phyloP scores from a whole-genome alignment of 2,329 filamentous ascomycete species.

The Colletotrichum cereale region DNA sequence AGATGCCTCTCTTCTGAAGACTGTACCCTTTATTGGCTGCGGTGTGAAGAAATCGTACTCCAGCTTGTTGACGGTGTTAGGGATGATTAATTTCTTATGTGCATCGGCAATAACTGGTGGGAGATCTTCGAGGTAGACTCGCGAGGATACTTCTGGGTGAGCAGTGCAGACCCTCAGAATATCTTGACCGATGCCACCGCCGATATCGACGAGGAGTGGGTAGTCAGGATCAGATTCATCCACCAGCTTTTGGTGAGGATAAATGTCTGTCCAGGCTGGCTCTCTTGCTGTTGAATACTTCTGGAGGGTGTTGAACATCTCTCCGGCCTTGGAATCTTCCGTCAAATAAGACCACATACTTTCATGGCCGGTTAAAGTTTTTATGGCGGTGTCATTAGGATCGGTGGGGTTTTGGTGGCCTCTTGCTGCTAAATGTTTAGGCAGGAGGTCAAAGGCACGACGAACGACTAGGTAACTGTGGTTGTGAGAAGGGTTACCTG shows the following conservation, averaged over 20 bases:
- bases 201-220: constrained; percentile 26
- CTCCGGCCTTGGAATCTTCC: constrained; percentile 1
- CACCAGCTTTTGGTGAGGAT: constrained; percentile 15
- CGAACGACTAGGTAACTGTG: not conserved
- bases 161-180: constrained; percentile 6
- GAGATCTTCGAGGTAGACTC: constrained; percentile 27
- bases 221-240: constrained; percentile 1
- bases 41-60: constrained; percentile 55
- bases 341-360: constrained; percentile 17
- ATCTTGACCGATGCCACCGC: constrained; percentile 23
- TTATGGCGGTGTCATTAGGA: not conserved
- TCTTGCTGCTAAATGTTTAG: constrained; percentile 2
- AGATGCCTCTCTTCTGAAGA: fast-evolving
- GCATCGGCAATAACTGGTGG: constrained; percentile 9
- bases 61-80: constrained; percentile 13
- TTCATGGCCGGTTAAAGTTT: not conserved
- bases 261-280: constrained; percentile 17
- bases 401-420: constrained; percentile 15
- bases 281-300: constrained; percentile 14
- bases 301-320: constrained; percentile 17
- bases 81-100: not conserved
- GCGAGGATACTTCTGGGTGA: constrained; percentile 12
- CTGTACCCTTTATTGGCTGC: constrained; percentile 47
- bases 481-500: not conserved
- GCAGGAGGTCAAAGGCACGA: not conserved